Conservation (phyloP, 306 rosid species). For the Castanea sativa region DNA sequence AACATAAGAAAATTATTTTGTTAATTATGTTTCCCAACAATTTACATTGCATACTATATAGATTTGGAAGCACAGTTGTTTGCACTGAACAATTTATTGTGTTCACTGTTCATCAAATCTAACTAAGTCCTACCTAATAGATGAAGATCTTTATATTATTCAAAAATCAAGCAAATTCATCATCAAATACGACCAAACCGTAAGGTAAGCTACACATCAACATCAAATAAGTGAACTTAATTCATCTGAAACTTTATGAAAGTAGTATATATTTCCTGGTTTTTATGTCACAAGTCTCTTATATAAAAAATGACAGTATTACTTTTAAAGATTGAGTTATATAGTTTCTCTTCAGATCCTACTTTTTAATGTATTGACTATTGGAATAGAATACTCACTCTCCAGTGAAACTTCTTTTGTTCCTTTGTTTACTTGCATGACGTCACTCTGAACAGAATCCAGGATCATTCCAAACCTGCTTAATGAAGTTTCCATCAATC, state of each 20-base stretch:
- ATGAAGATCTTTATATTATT: not conserved
- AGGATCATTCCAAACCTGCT: constrained; percentile 77
- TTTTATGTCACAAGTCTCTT: not conserved
- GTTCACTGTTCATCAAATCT: not conserved
- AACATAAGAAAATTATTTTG: constrained; percentile 1
- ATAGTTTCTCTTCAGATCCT: constrained; percentile 20
- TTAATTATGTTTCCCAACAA: not conserved
- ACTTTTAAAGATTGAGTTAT: not conserved
- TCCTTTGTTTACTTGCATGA: constrained; percentile 83
- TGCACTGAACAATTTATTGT: not conserved
- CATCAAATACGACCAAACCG: not conserved
- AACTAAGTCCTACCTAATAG: not conserved
- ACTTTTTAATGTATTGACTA: constrained; percentile 21
- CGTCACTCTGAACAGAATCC: constrained; percentile 89
- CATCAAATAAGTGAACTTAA: not conserved
- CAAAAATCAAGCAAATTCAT: not conserved
- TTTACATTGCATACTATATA: not conserved
- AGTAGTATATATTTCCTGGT: not conserved
- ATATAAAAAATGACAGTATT: not conserved
- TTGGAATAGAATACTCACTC: constrained; percentile 52
- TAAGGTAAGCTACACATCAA: not conserved
- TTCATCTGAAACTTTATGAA: not conserved
- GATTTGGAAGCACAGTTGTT: not conserved
- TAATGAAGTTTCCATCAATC: constrained; percentile 81
- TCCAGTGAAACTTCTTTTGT: constrained; percentile 72